Evolutionary conservation across 192 early-diverging fungal genomes (phyloP).

Genomic region (Coemansia biformis): DNA sequence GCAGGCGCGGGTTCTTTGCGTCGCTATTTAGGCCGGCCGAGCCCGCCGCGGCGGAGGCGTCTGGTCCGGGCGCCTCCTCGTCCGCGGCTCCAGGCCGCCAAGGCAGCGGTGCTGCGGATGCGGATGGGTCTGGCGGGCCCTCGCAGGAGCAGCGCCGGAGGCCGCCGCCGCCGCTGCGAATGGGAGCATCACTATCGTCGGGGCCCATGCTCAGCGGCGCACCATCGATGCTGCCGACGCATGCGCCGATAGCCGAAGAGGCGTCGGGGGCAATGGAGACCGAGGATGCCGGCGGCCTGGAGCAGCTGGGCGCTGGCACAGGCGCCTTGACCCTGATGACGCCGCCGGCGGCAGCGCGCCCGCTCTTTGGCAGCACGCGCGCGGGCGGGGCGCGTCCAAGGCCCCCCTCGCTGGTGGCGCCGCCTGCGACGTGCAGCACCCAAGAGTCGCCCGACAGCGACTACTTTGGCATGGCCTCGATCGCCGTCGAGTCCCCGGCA

Average conservation of each 20-base stretch:
- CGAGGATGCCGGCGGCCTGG: conserved; percentile 5
- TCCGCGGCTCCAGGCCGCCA: too few relatives aligned
- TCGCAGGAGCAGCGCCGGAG: too few relatives aligned
- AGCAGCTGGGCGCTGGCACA: too few relatives aligned
- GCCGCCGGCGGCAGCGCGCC: neutral
- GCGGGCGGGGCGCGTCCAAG: conserved; percentile 5
- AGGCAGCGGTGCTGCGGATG: neutral
- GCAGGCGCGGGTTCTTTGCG: conserved; percentile 23
- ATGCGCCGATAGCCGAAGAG: conserved; percentile 20
- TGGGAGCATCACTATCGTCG: conserved; percentile 11
- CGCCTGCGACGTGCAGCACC: conserved; percentile 1
- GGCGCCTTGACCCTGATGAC: too few relatives aligned
- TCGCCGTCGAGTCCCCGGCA: too few relatives aligned
- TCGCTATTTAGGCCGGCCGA: conserved; percentile 18
- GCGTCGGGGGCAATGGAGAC: conserved; percentile 1
- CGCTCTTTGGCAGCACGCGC: neutral
- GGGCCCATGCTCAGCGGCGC: too few relatives aligned
- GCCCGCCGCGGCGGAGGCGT: too few relatives aligned
- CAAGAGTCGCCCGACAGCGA: conserved; percentile 9
- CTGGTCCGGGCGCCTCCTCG: too few relatives aligned
- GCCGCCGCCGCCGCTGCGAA: conserved; percentile 6
- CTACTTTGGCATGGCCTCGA: conserved; percentile 39
- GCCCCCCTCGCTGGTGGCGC: conserved; percentile 11
- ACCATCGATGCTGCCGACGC: conserved; percentile 2
- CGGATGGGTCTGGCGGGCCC: too few relatives aligned